These are phyloP conservation scores for Lactarius indigo DNA, from an alignment of 768 basidiomycete genomes.

Conservation along the genomic window DNA sequence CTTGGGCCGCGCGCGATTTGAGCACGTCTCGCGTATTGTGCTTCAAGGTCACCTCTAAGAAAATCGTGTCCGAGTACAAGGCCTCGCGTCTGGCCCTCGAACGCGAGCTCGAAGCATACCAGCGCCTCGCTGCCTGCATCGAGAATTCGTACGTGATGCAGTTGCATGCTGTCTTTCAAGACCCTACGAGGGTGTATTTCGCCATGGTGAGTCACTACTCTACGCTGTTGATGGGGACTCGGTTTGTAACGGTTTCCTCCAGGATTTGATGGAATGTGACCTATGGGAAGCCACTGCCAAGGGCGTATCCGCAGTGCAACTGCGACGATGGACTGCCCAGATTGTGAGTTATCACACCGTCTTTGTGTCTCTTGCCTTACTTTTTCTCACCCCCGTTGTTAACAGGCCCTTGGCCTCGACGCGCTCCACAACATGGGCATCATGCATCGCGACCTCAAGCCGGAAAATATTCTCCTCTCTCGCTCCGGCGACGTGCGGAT, in stretches of 20 bases:
- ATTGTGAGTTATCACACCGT: slow-evolving; percentile 12
- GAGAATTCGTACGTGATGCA: slow-evolving; percentile 26
- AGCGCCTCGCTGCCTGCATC: slow-evolving; percentile 23
- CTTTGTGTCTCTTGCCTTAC: not conserved
- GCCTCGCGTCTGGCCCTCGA: slow-evolving; percentile 20
- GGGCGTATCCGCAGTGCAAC: slow-evolving; percentile 7
- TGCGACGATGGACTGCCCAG: slow-evolving; percentile 24
- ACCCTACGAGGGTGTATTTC: slow-evolving; percentile 16
- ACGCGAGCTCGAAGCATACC: slow-evolving; percentile 26
- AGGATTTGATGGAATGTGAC: slow-evolving; percentile 27
- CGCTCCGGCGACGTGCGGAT: slow-evolving; percentile 24
- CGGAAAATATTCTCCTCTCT: slow-evolving; percentile 26
- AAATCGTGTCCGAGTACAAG: slow-evolving; percentile 16
- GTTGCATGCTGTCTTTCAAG: slow-evolving; percentile 26
- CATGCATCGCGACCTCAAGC: slow-evolving; percentile 27
- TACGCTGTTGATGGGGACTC: not conserved
- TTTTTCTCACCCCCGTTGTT: not conserved
- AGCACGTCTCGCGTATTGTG: slow-evolving; percentile 23
- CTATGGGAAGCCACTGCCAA: slow-evolving; percentile 21
- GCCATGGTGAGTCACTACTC: slow-evolving; percentile 20
- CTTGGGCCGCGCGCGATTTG: slow-evolving; percentile 24
- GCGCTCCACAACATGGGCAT: slow-evolving; percentile 27
- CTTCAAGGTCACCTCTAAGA: slow-evolving; percentile 20
- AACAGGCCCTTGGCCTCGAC: slow-evolving; percentile 22
- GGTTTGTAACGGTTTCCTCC: not conserved